These are phyloP conservation scores for Dichotomopilus funicola DNA, from an alignment of 2,329 filamentous ascomycete genomes.

Conservation along the genomic window DNA sequence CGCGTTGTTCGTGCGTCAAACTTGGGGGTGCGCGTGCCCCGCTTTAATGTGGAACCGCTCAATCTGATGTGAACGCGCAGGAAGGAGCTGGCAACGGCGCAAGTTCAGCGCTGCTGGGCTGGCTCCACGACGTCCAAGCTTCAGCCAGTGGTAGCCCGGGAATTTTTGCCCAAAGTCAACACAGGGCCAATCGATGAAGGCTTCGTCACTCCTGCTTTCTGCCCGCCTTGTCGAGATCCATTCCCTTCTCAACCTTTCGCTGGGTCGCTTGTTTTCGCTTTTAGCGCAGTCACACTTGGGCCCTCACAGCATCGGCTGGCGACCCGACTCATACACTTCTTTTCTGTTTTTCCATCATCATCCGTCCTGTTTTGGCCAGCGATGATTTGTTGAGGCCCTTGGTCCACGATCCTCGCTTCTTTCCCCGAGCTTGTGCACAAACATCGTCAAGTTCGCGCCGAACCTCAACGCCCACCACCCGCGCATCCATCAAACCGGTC, in stretches of 20 bases:
- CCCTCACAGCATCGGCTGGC: not conserved
- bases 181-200: conserved; percentile 25
- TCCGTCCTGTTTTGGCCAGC: conserved; percentile 2
- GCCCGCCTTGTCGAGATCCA: conserved; percentile 11
- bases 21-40: not conserved
- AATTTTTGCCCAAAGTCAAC: conserved; percentile 29
- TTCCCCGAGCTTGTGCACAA: conserved; percentile 3
- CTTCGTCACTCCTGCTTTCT: conserved; percentile 24
- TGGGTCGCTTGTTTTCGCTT: conserved; percentile 6
- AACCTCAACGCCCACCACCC: not conserved
- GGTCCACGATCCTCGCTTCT: not conserved
- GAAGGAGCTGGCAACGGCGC: conserved; percentile 14
- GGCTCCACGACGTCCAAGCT: conserved; percentile 17
- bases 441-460: conserved; percentile 8
- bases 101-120: too few relatives aligned
- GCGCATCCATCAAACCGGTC: conserved; percentile 4
- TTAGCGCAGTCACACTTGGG: not conserved
- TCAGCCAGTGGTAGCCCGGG: conserved; percentile 21
- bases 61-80: conserved; percentile 19
- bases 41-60: conserved; percentile 8
- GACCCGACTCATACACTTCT: conserved; percentile 2
- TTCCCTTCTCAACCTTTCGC: not conserved
- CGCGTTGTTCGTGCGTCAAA: not conserved
- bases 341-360: conserved; percentile 1
- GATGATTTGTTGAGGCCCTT: conserved; percentile 11